Conservation (phyloP, 441 rosid species). For the Corymbia citriodora region DNA sequence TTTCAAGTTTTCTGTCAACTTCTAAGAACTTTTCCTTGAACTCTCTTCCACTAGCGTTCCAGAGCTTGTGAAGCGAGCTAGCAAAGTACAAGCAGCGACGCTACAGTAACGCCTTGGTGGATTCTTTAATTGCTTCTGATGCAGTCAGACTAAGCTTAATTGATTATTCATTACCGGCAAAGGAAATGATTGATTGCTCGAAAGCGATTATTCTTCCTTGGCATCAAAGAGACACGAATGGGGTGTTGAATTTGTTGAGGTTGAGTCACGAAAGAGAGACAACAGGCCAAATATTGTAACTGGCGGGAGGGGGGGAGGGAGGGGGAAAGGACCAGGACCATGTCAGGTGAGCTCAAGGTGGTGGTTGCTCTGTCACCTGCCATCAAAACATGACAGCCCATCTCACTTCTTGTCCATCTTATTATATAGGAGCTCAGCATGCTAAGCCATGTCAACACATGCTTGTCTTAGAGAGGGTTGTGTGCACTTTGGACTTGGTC, state of each 20-base stretch:
- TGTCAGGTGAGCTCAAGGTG: conserved; percentile 44
- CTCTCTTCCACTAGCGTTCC: neutral
- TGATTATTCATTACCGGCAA: neutral
- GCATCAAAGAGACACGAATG: conserved; percentile 36
- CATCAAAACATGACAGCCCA: conserved; percentile 42
- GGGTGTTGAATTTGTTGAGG: conserved; percentile 23
- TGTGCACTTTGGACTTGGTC: neutral
- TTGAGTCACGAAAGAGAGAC: conserved; percentile 20
- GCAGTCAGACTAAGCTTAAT: neutral
- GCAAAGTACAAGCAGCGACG: neutral
- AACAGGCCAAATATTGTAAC: conserved; percentile 10
- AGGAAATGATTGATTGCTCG: neutral
- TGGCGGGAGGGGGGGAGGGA: neutral
- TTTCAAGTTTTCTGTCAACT: neutral
- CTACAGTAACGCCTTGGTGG: neutral
- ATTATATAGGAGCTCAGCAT: neutral
- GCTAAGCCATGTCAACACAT: neutral
- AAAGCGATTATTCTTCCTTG: conserved; percentile 1
- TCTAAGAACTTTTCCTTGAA: neutral
- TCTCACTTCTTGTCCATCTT: conserved; percentile 17
- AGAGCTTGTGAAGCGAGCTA: neutral
- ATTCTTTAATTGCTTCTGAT: neutral
- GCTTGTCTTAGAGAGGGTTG: neutral
- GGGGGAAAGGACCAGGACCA: conserved; percentile 19
- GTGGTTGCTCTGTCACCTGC: conserved; percentile 57